These are phyloP conservation scores for Aspergillus mulundensis DNA, from an alignment of 495 filamentous ascomycete genomes.

Conservation along the genomic window DNA sequence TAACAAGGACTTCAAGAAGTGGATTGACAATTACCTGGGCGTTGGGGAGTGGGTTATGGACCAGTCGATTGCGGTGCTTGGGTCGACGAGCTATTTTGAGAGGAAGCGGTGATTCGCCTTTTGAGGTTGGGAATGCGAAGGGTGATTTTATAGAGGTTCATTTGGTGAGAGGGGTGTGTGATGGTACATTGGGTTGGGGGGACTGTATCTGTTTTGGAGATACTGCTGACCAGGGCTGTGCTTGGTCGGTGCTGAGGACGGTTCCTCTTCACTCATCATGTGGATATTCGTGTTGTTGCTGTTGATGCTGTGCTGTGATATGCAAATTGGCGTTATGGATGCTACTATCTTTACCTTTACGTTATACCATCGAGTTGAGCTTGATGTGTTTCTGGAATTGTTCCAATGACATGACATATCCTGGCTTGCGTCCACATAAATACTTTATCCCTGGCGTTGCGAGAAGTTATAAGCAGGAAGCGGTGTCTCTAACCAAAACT, in stretches of 20 bases:
- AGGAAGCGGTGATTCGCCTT: constrained; percentile 58
- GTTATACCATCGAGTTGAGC: not conserved
- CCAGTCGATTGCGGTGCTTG: constrained; percentile 85
- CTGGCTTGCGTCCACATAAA: not conserved
- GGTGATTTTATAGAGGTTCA: not conserved
- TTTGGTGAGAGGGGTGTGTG: not conserved
- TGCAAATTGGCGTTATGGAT: constrained; percentile 2
- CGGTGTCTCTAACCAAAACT: too few relatives aligned
- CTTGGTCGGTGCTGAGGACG: not conserved
- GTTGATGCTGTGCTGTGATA: not conserved
- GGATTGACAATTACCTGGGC: constrained; percentile 92
- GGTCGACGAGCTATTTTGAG: constrained; percentile 85
- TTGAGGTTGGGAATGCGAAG: too few relatives aligned
- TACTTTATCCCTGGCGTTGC: too few relatives aligned
- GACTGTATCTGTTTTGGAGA: not conserved
- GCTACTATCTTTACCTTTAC: not conserved
- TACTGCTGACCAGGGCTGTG: too few relatives aligned
- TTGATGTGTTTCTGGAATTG: not conserved
- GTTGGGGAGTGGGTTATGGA: constrained; percentile 99
- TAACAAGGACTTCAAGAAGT: constrained; percentile 79
- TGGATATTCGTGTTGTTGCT: not conserved
- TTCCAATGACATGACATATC: not conserved
- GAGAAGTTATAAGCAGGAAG: too few relatives aligned
- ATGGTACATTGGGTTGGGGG: not conserved
- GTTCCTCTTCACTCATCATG: not conserved